These are phyloP conservation scores for Chenopodium album DNA, from an alignment of 148 eudicot genomes.

Conservation along the genomic window DNA sequence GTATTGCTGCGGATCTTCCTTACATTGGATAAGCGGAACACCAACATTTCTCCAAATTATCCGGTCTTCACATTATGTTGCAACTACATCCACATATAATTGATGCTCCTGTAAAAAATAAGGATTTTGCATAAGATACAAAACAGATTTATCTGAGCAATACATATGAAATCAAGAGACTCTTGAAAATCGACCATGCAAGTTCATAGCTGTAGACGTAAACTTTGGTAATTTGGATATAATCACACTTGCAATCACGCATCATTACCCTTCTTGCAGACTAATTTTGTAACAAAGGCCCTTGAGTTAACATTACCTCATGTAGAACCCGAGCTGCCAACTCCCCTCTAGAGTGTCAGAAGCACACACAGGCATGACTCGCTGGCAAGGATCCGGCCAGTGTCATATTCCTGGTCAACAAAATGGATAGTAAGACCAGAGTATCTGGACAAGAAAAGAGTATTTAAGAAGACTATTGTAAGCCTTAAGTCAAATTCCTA, in stretches of 20 bases:
- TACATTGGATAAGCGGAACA: constrained; percentile 75
- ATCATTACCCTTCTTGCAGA: neutral
- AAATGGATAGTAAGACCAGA: constrained; percentile 85
- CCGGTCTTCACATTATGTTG: constrained; percentile 74
- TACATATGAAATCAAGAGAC: neutral
- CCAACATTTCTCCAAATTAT: constrained; percentile 85
- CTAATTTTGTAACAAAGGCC: neutral
- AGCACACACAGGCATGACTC: constrained; percentile 64
- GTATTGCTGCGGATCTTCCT: constrained; percentile 52
- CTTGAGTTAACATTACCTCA: constrained; percentile 44
- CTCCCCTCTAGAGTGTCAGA: constrained; percentile 62
- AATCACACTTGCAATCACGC: neutral
- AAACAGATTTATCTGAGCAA: neutral
- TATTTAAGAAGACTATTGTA: neutral
- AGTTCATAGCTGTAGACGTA: neutral
- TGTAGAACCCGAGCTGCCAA: constrained; percentile 85
- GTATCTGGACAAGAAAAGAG: constrained; percentile 37
- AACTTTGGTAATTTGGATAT: neutral
- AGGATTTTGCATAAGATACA: neutral
- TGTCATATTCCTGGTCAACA: constrained; percentile 87
- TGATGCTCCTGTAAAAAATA: constrained; percentile 59
- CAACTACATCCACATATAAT: constrained; percentile 70
- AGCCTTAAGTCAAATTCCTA: neutral
- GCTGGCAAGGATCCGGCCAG: constrained; percentile 91
- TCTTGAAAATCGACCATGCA: neutral